Conservation (phyloP, 441 rosid species). For the Populus hybrid region DNA sequence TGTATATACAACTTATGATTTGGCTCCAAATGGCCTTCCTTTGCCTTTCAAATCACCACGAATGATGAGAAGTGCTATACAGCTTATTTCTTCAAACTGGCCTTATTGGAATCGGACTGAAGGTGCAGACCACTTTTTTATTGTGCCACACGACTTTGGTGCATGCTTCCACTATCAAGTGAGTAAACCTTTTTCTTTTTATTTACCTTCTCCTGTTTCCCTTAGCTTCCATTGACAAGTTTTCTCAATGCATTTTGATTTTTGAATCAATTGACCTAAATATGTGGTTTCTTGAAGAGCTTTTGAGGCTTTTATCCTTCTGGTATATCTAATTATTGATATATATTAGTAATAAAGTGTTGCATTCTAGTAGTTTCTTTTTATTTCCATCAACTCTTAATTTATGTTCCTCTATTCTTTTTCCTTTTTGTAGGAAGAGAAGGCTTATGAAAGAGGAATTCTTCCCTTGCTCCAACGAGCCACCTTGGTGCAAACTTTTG, state of each 20-base stretch:
- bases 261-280: slow-evolving; percentile 11
- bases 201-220: neutral
- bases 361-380: slow-evolving; percentile 10
- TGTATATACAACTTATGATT: slow-evolving; percentile 83
- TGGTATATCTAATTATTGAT: slow-evolving; percentile 5
- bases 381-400: neutral
- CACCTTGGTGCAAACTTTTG: slow-evolving; percentile 92
- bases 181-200: slow-evolving; percentile 1
- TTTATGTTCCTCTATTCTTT: slow-evolving; percentile 15
- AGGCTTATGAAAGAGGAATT: slow-evolving; percentile 82
- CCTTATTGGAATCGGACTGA: slow-evolving; percentile 81
- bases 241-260: neutral
- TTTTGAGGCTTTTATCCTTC: neutral
- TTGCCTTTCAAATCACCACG: slow-evolving; percentile 93
- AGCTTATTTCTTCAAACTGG: slow-evolving; percentile 71
- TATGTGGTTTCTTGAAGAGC: neutral
- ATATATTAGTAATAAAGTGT: neutral
- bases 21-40: slow-evolving; percentile 83
- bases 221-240: neutral
- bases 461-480: slow-evolving; percentile 77
- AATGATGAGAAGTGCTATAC: slow-evolving; percentile 89
- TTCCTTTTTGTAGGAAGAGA: slow-evolving; percentile 66
- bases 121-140: slow-evolving; percentile 91
- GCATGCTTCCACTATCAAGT: slow-evolving; percentile 95
- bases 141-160: slow-evolving; percentile 94